phyloP scores from a whole-genome alignment of 2,329 filamentous ascomycete genomes.

The Gyromitra esculenta region DNA sequence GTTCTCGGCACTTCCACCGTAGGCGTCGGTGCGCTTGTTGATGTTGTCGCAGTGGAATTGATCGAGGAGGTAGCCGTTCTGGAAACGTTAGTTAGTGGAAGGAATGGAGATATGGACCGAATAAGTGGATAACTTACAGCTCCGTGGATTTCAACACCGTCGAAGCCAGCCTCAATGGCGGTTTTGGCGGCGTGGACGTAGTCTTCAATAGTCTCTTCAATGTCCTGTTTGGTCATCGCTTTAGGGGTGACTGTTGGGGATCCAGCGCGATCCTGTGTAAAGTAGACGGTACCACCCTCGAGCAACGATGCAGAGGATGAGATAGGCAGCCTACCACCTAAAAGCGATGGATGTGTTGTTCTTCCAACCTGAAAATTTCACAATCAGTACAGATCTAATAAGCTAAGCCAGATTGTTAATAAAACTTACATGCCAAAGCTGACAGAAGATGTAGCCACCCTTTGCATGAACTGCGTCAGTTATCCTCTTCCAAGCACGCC shows the following conservation, averaged over 20 bases:
- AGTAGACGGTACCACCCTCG: slow-evolving; percentile 27
- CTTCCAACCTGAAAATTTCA: slow-evolving; percentile 64
- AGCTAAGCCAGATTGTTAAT: background rate
- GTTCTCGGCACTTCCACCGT: slow-evolving; percentile 66
- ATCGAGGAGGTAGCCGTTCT: slow-evolving; percentile 74
- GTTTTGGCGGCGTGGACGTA: slow-evolving; percentile 60
- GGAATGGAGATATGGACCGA: background rate
- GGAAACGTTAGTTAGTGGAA: slow-evolving; percentile 56
- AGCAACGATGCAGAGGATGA: slow-evolving; percentile 44
- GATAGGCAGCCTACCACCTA: slow-evolving; percentile 45
- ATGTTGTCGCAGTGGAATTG: slow-evolving; percentile 71
- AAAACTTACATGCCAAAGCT: slow-evolving; percentile 66
- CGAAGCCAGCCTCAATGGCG: slow-evolving; percentile 66
- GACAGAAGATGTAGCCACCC: slow-evolving; percentile 69
- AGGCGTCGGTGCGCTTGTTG: slow-evolving; percentile 68
- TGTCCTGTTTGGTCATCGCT: slow-evolving; percentile 58
- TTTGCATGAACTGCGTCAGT: slow-evolving; percentile 72
- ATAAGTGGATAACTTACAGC: slow-evolving; percentile 20
- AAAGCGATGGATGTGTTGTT: slow-evolving; percentile 61
- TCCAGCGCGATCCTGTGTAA: slow-evolving; percentile 29
- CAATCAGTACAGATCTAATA: slow-evolving; percentile 7
- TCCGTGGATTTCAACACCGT: slow-evolving; percentile 67
- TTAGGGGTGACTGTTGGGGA: slow-evolving; percentile 27
- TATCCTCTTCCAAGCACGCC: slow-evolving; percentile 70
- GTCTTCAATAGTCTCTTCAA: slow-evolving; percentile 60